Base-by-base conservation (phyloP, 2,329 filamentous ascomycete species). In the Penicillium hordei region DNA sequence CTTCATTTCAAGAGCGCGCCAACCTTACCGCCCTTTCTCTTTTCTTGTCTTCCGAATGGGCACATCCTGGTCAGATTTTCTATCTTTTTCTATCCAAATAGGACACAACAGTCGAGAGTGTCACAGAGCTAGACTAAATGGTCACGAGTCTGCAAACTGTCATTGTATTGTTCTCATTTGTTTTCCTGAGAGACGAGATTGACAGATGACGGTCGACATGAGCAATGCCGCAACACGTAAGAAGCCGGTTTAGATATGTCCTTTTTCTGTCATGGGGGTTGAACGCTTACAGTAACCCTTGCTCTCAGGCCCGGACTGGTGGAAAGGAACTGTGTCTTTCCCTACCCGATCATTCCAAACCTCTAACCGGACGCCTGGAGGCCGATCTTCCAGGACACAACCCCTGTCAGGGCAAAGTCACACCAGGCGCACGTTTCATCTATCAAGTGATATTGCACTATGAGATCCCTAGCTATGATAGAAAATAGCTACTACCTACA, bases 361-460 rank as follows among this genome's bases (percentile, higher is more conserved):
- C 43, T 55, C 33, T 50, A 45, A 53, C 63, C 61, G 56, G 45
- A 39, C 59, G 45, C 58, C 36, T 64, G 59, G 43, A 48, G 55
- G 60, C 42, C 57, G 60, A 61, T 60, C 62, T 50, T 61, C 50
- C 36, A 40, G 52, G 50, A 52, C 42, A 55, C 39, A 38, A 42
- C 45, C 52, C 43, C 39, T 52, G 49, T 40, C 33, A 55, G 50
- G 48, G 45, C 52, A 50, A 43, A 64, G 60, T 66, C 58, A 56
- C 61, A 68, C 61, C 59, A 50, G 58, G 54, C 46, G 61, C 67
- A 70, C 64, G 66, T 69, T 69, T 68, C 57, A 57, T 51, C 59
- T 64, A 68, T 69, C 68, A 70, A 66, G 68, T 71, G 67, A 71
- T 69, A 52, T 59, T 61, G 48, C 58, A 59, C 25, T 27, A 45